These are phyloP conservation scores for Phytophthora hybrid DNA, from an alignment of 352 stramenopile species.

Conservation along the genomic window DNA sequence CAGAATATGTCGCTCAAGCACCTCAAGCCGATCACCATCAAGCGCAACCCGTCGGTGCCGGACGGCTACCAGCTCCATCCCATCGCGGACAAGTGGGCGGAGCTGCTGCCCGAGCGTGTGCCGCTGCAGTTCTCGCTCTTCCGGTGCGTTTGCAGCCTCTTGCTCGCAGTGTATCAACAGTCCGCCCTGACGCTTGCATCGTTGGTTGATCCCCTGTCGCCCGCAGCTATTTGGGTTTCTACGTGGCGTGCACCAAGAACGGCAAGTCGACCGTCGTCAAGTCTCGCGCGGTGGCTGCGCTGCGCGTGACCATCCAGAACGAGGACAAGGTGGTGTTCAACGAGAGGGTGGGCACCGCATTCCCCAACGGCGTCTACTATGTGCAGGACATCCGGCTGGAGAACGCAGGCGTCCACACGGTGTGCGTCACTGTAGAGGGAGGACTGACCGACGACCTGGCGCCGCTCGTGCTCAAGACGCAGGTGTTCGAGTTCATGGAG, in stretches of 20 bases:
- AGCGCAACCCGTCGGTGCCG: constrained; percentile 42
- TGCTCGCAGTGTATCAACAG: neutral
- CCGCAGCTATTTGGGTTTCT: constrained; percentile 76
- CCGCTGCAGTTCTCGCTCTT: constrained; percentile 83
- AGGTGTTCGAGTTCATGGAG: constrained; percentile 88
- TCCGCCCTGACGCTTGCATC: neutral
- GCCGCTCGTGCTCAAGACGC: constrained; percentile 67
- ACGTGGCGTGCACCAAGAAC: constrained; percentile 65
- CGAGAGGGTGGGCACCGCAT: constrained; percentile 59
- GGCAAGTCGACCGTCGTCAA: constrained; percentile 75
- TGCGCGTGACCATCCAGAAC: constrained; percentile 80
- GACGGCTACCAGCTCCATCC: constrained; percentile 76
- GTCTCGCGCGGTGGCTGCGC: constrained; percentile 53
- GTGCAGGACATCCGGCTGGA: constrained; percentile 78
- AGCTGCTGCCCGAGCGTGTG: constrained; percentile 68
- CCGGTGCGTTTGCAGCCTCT: constrained; percentile 42
- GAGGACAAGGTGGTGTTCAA: constrained; percentile 82
- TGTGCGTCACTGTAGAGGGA: constrained; percentile 69
- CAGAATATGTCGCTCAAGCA: constrained; percentile 65
- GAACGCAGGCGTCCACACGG: constrained; percentile 65
- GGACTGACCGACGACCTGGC: constrained; percentile 54
- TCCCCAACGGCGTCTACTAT: constrained; percentile 85
- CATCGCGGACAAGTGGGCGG: constrained; percentile 78
- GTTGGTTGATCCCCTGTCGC: neutral
- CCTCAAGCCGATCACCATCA: constrained; percentile 72